Evolutionary conservation across 2,329 filamentous ascomycete species (phyloP), one percentile per base, ranked within the genome.

Genomic region (Trichoderma citrinoviride): DNA sequence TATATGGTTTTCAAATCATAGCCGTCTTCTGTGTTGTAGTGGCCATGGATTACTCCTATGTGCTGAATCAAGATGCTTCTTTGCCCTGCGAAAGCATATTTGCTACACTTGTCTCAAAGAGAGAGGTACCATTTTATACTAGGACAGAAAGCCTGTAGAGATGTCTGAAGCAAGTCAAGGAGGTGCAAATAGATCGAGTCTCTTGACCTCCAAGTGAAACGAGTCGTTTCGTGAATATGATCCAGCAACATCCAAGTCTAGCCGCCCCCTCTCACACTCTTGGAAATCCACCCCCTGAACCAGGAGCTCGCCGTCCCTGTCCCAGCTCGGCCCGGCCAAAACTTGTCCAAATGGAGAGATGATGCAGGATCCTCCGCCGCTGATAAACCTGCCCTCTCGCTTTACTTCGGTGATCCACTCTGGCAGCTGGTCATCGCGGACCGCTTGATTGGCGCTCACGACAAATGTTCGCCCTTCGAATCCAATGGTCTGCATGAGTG

Each of bases 151-250:
- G 15, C 17, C 7, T 4, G 7, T 23, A 8, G 29, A 29, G 2
- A 29, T 29, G 29, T 29, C 7, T 29, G 5, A 6, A 29, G 29
- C 29, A n/a, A n/a, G n/a, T 44, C 50, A 60, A 27, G 56, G 57
- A 27, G 57, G 57, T 50, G 57, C 44, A n/a, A 61, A 41, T 27
- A 61, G 41, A 15, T 61, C 57, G 21, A 61, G 57, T 5, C 57
- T 46, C 4, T 50, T 61, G 6, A 61, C 57, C 10, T 33, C 21
- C 17, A 61, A 25, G 21, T 61, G 57, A 25, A 61, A 61, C 12
- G 57, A 61, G n/a, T 61, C 57, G 50, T 61, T 61, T 10, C 56
- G 56, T 7, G 56, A 60, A 50, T 60, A 60, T n/a, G 56, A 60
- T n/a, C 56, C 56, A 40, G 56, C 56, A 60, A 60, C 56, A 19